A percentile compares a stretch with the other conserved stretches of the same genome.
These are phyloP conservation scores for Teunomyces atbi DNA, from an alignment of 805 yeast species.

Conservation along the genomic window DNA sequence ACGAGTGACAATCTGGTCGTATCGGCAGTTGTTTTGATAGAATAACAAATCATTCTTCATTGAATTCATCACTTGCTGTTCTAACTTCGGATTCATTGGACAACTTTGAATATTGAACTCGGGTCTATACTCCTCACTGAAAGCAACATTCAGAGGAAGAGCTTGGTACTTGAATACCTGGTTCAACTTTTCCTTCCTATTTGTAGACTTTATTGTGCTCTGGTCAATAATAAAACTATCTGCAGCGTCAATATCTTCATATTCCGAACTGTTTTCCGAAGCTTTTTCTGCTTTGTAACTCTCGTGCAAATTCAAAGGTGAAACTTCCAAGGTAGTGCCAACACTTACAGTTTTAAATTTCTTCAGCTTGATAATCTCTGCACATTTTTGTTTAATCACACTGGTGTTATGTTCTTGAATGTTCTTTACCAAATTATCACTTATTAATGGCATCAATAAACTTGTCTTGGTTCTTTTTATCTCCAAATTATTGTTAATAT, in stretches of 20 bases:
- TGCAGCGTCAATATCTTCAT: slow-evolving; percentile 9
- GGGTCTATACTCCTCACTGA: slow-evolving; percentile 50
- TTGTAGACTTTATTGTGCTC: slow-evolving; percentile 10
- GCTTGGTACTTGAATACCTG: slow-evolving; percentile 2
- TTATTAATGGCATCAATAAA: slow-evolving; percentile 20
- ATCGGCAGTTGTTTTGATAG: slow-evolving; percentile 36
- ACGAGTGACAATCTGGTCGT: slow-evolving; percentile 29
- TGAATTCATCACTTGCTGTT: slow-evolving; percentile 44
- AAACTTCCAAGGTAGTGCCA: slow-evolving; percentile 6
- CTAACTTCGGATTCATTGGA: slow-evolving; percentile 50
- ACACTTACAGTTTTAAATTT: neutral
- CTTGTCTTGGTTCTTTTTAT: slow-evolving; percentile 17
- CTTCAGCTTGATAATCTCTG: slow-evolving; percentile 20
- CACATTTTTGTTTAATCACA: slow-evolving; percentile 21
- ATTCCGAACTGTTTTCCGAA: neutral
- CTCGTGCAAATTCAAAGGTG: neutral
- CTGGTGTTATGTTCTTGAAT: slow-evolving; percentile 19
- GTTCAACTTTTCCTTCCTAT: neutral
- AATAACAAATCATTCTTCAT: slow-evolving; percentile 55
- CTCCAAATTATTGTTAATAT: slow-evolving; percentile 4
- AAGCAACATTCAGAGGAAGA: slow-evolving; percentile 39
- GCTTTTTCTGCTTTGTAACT: neutral
- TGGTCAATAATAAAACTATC: slow-evolving; percentile 9
- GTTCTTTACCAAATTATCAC: slow-evolving; percentile 15
- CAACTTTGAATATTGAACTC: slow-evolving; percentile 56